These are phyloP conservation scores for Boletus patriciae DNA, from an alignment of 768 basidiomycete species.

Conservation along the genomic window DNA sequence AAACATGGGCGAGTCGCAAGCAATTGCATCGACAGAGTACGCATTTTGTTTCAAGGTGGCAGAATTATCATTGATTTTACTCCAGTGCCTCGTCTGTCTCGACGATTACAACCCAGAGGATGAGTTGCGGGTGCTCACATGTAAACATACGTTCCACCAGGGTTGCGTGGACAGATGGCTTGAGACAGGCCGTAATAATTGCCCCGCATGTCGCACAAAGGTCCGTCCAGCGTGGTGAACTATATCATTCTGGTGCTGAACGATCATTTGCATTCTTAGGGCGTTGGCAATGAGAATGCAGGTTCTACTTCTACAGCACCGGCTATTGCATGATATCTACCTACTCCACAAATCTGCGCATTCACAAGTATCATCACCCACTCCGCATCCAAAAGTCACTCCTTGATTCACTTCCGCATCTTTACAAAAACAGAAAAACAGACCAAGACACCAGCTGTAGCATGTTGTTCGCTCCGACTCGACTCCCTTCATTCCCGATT, in stretches of 20 bases:
- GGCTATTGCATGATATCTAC: constrained; percentile 10
- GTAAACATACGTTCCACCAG: constrained; percentile 90
- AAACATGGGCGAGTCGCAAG: constrained; percentile 61
- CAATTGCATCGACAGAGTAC: constrained; percentile 79
- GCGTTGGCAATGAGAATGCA: constrained; percentile 24
- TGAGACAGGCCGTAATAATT: constrained; percentile 81
- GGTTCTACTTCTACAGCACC: constrained; percentile 8
- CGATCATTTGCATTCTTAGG: constrained; percentile 11
- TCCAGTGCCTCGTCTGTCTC: constrained; percentile 80
- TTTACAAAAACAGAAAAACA: constrained; percentile 12
- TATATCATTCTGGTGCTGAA: neutral
- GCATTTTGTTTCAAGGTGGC: constrained; percentile 26
- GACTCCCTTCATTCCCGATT: constrained; percentile 6
- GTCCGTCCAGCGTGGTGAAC: constrained; percentile 37
- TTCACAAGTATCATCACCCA: constrained; percentile 1
- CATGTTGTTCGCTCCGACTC: constrained; percentile 25
- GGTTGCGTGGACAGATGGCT: constrained; percentile 89
- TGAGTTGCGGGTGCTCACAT: constrained; percentile 75
- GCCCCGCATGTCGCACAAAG: constrained; percentile 85
- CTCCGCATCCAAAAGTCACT: constrained; percentile 12
- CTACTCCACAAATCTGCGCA: neutral
- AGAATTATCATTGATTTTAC: neutral
- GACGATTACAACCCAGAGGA: constrained; percentile 82
- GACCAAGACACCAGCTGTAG: constrained; percentile 20
- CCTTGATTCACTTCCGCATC: constrained; percentile 18